phyloP scores from a whole-genome alignment of 495 filamentous ascomycete genomes.

The Terfezia claveryi region DNA sequence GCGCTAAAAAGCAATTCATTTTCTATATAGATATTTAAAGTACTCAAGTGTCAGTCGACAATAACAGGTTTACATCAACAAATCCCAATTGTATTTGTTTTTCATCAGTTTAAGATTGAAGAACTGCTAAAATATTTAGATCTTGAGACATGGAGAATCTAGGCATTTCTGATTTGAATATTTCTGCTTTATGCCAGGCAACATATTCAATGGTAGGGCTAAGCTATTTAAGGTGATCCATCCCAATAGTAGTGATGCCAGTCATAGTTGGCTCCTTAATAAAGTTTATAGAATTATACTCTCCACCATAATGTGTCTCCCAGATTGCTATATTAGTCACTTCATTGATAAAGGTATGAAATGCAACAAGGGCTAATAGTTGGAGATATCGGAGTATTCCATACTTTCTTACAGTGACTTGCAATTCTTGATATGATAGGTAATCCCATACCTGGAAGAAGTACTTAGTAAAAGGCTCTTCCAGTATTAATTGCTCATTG shows the following conservation, averaged over 20 bases:
- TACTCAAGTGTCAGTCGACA: conserved; percentile 9
- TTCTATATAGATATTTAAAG: conserved; percentile 22
- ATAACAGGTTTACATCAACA: neutral
- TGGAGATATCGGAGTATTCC: conserved; percentile 38
- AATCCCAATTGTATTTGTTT: neutral
- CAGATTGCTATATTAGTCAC: conserved; percentile 24
- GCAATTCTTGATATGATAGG: conserved; percentile 17
- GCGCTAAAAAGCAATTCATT: conserved; percentile 24
- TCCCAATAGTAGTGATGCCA: conserved; percentile 26
- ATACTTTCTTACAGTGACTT: neutral
- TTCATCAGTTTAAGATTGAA: conserved; percentile 7
- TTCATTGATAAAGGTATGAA: conserved; percentile 25
- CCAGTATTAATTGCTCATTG: conserved; percentile 49
- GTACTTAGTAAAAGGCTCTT: conserved; percentile 54
- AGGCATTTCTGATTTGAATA: conserved; percentile 24
- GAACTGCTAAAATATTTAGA: conserved; percentile 1
- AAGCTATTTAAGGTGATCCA: conserved; percentile 30
- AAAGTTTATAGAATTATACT: conserved; percentile 30
- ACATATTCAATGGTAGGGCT: conserved; percentile 27
- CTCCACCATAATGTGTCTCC: conserved; percentile 31
- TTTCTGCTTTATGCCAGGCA: conserved; percentile 32
- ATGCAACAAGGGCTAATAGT: conserved; percentile 27
- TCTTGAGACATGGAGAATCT: conserved; percentile 21
- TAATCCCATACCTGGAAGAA: conserved; percentile 83
- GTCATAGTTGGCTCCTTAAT: conserved; percentile 17